Conservation (phyloP, 1,284 basidiomycete species). For the Schizopora paradoxa region DNA sequence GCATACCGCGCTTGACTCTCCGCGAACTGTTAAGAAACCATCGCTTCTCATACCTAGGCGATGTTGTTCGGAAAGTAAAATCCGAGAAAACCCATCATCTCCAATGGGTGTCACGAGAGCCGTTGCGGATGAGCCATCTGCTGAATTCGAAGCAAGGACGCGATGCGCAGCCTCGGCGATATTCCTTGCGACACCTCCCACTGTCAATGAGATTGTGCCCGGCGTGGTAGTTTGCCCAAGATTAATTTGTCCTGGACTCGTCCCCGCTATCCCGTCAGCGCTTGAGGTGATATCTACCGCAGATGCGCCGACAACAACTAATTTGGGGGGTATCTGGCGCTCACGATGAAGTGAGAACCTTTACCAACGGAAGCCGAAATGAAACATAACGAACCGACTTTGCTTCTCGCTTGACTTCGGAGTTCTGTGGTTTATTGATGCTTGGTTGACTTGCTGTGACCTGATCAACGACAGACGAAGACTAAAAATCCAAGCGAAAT, state of each 20-base stretch:
- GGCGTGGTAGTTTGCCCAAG: slow-evolving; percentile 70
- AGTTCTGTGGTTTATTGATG: too few relatives aligned
- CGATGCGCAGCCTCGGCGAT: slow-evolving; percentile 86
- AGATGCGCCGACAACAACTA: slow-evolving; percentile 77
- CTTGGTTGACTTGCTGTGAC: too few relatives aligned
- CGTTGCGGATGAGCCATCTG: slow-evolving; percentile 30
- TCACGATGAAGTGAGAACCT: too few relatives aligned
- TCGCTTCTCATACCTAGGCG: slow-evolving; percentile 75
- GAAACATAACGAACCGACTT: too few relatives aligned
- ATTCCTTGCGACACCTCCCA: slow-evolving; percentile 93
- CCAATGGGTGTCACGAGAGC: slow-evolving; percentile 63
- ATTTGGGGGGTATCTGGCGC: slow-evolving; percentile 30
- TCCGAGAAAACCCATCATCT: slow-evolving; percentile 62
- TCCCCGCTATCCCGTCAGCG: slow-evolving; percentile 26
- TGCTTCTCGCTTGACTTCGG: too few relatives aligned
- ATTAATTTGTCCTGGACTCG: slow-evolving; percentile 22
- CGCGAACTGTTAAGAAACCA: slow-evolving; percentile 51
- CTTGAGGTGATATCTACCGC: slow-evolving; percentile 82
- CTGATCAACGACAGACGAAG: too few relatives aligned
- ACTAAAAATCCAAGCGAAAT: too few relatives aligned
- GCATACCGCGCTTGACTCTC: slow-evolving; percentile 69
- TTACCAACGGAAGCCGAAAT: too few relatives aligned
- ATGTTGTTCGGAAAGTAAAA: slow-evolving; percentile 54
- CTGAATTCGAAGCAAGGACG: slow-evolving; percentile 38
- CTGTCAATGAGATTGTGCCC: slow-evolving; percentile 65